Evolutionary conservation across 1,284 basidiomycete species (phyloP), one percentile per base, ranked within the genome.

Genomic region (Vanrija sp.): DNA sequence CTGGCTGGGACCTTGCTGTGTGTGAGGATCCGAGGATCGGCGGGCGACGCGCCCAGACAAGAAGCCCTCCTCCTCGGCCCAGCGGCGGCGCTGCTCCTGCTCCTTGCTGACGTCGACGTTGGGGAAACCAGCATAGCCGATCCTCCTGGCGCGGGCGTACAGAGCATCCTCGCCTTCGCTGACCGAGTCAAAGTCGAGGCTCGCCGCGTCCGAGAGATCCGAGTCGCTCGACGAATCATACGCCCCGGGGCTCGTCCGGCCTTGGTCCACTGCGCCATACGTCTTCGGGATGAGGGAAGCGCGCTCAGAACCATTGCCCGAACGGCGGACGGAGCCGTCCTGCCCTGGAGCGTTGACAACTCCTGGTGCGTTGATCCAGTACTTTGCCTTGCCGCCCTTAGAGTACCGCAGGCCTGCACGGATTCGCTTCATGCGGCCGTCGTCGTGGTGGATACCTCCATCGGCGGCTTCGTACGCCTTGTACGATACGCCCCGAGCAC

Each of bases 381-480:
- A 94, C 73, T 95, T 94, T 53, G 80, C 81, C 70, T 86, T 84
- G 0, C 95, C 94, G 18, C 92, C 91, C 46, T 87, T 83, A 39
- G 86, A 85, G 69, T 98, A 98, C 5, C 96, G 82, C 44, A 98
- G 77, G 0, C 95, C 95, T 0, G 93, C 92, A 27, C 85, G 80
- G 52, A 96, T 93, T 2, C 93, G 81, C 38, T 85, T 79, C 51
- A 90, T 88, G 20, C 91, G 79, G 0, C 88, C 91, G 3, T 81
- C 79, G 18, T 92, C 91, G 59, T 89, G 60, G 66, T 98, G 95
- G 65, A 98, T 85, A 45, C 85, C 85, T 1, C 93, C 93, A 70
- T 97, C 92, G 37, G 88, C 89, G 1, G 95, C 94, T 69, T 98
- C 95, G 69, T 95, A 98, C 37, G 88, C 88, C 53, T 92, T 86